phyloP scores from a whole-genome alignment of 2,329 filamentous ascomycete species.

The Alternaria angustiovoidea region DNA sequence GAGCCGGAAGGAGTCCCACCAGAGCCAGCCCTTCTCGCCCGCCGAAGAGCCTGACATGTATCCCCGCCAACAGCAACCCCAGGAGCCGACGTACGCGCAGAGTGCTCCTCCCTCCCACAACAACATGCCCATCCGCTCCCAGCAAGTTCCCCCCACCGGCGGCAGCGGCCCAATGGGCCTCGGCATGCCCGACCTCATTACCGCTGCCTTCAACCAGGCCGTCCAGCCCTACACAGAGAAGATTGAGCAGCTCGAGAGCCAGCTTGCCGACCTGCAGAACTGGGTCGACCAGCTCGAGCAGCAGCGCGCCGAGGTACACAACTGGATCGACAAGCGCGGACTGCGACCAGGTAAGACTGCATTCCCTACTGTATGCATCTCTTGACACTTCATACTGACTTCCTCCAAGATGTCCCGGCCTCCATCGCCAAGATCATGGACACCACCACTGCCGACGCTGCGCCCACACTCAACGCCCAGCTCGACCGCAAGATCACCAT shows the following conservation, averaged over 20 bases:
- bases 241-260: slow-evolving; percentile 60
- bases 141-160: slow-evolving; percentile 35
- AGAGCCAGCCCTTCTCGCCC: slow-evolving; percentile 37
- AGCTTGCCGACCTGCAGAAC: slow-evolving; percentile 59
- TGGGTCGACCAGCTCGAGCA: slow-evolving; percentile 62
- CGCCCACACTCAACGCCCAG: slow-evolving; percentile 62
- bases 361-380: neutral
- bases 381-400: slow-evolving; percentile 20
- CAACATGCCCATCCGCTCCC: slow-evolving; percentile 33
- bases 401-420: slow-evolving; percentile 60
- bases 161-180: slow-evolving; percentile 43
- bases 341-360: slow-evolving; percentile 57
- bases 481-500: slow-evolving; percentile 67
- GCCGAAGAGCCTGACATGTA: slow-evolving; percentile 54
- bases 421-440: slow-evolving; percentile 63
- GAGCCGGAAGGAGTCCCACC: slow-evolving; percentile 48
- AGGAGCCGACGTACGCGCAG: slow-evolving; percentile 44
- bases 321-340: slow-evolving; percentile 65
- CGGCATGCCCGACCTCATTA: slow-evolving; percentile 60
- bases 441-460: slow-evolving; percentile 57
- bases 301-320: slow-evolving; percentile 61
- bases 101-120: slow-evolving; percentile 30
- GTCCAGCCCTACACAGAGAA: slow-evolving; percentile 62
- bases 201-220: slow-evolving; percentile 63
- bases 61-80: slow-evolving; percentile 53